These are phyloP conservation scores for Fusarium sp. DNA, from an alignment of 2,329 filamentous ascomycete species.

Conservation along the genomic window DNA sequence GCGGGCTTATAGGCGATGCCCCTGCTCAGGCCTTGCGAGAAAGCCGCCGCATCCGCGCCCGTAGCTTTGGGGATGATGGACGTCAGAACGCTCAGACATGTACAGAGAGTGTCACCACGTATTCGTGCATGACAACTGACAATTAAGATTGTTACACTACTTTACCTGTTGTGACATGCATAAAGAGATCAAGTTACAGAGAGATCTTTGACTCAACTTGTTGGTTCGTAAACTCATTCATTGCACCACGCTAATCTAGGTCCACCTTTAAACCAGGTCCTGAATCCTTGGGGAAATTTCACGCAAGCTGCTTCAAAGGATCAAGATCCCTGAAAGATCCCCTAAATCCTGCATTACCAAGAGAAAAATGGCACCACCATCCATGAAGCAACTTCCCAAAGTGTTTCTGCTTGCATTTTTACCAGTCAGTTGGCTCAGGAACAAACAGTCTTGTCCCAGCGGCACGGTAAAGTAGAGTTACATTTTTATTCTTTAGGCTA, in stretches of 20 bases:
- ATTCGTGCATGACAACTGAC: not conserved
- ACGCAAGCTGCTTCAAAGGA: not conserved
- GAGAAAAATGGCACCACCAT: not conserved
- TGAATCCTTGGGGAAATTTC: not conserved
- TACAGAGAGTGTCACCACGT: not conserved
- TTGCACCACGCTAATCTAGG: not conserved
- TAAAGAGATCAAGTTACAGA: not conserved
- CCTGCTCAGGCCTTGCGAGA: not conserved
- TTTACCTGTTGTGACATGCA: not conserved
- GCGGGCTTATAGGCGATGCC: not conserved
- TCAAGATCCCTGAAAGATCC: not conserved
- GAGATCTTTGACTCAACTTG: not conserved
- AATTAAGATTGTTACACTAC: not conserved
- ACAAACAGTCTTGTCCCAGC: conserved; percentile 1
- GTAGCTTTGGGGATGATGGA: not conserved
- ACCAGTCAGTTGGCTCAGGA: not conserved
- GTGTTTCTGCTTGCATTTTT: not conserved
- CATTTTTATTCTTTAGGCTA: not conserved
- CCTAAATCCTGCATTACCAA: not conserved
- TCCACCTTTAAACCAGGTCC: not conserved
- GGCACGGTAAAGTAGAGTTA: not conserved
- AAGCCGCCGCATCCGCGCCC: not conserved
- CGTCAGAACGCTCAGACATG: not conserved
- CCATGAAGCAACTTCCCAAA: not conserved
- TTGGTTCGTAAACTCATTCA: not conserved